Base-by-base conservation (phyloP, 208 protist genomes). In the Crithidia acanthocephali region DNA sequence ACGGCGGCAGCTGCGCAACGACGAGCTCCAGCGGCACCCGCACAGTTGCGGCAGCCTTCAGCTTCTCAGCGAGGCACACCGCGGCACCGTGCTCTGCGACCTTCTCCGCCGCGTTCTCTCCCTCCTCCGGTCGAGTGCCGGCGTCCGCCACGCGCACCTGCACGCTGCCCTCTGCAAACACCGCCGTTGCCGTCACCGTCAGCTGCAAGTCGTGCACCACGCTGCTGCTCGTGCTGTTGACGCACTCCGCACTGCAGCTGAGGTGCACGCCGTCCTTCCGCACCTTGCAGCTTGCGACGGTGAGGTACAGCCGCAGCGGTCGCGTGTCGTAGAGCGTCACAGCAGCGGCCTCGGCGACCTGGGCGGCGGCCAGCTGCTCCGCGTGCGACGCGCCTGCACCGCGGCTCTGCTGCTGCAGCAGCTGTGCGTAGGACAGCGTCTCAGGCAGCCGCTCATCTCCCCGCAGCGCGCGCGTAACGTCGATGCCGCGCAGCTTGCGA, bases 401-500 rank as follows among this genome's bases (percentile, higher is more conserved):
- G 20, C 50, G 52, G 2, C 11, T 44, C 22, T 65, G 45, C 45
- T 56, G 44, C 37, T 79, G 71, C 13, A 84, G 72, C 25, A 84
- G 69, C 62, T 75, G 68, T 2, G 68, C 72, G 61, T 95, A 93
- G 22, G 90, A 85, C 23, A 92, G 62, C 20, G 75, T 72, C 67
- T 88, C 80, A 11, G 87, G 90, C 28, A 95, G 80, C 37, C 65
- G 73, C 62, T 95, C 91, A 44, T 90, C 75, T 2, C 68, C 77
- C 20, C 74, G 52, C 13, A 95, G 79, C 0, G 80, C 84, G 5
- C 76, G 84, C 28, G 86, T 94, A 63, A 96, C 85, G 70, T 96
- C 91, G 20, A 96, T 88, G 58, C 77, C 71, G 51, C 91, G 79
- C 61, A 96, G 82, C 63, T 79, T 80, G 27, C 72, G 74, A 30